Evolutionary conservation across 306 rosid species (phyloP), one percentile per base, ranked within the genome.

Genomic region (Hippophae tibetana): DNA sequence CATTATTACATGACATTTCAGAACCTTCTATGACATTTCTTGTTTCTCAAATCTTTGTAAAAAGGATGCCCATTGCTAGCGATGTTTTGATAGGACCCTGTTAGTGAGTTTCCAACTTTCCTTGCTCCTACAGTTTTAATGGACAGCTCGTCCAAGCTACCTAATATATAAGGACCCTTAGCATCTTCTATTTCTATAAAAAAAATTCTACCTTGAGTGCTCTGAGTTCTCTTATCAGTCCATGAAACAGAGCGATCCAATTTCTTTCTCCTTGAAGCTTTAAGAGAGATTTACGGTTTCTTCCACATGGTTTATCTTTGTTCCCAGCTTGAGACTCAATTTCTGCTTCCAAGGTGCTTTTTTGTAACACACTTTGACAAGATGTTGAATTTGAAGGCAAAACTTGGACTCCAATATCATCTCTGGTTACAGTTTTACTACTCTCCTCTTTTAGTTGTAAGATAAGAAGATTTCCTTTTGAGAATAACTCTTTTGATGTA

Each of bases 191-290:
- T 58, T 48, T 78, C 80, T 64, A 80, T 79, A 52, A 81, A 81
- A 84, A 54, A 84, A 83, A 62, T 57, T 79, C 59, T 61, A 61
- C 66, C 53, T 53, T 78, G 76, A 42, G 64, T 42, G 52, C 80
- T 41, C 65, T 74, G 67, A 47, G 27, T 65, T 62, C 65, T 75
- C 72, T 80, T 75, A 58, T 92, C 96, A 18, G 93, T 87, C 99
- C 99, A 92, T 42, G 96, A 87, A 62, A 92, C 93, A 65, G 86
- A 73, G 69, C 85, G 88, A 57, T 47, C 54, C 45, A 66, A 63
- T 70, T 82, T 92, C 73, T 81, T 92, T 56, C 42, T n/a, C 53
- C 79, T 78, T 0, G 69, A 64, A 56, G 72, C 69, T 69, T 85
- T 88, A 56, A 92, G 89, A 63, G 95, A 84, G 99, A 76, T 71